Conservation (phyloP, 176 grass and related monocot species). For the Triticum turgidum region DNA sequence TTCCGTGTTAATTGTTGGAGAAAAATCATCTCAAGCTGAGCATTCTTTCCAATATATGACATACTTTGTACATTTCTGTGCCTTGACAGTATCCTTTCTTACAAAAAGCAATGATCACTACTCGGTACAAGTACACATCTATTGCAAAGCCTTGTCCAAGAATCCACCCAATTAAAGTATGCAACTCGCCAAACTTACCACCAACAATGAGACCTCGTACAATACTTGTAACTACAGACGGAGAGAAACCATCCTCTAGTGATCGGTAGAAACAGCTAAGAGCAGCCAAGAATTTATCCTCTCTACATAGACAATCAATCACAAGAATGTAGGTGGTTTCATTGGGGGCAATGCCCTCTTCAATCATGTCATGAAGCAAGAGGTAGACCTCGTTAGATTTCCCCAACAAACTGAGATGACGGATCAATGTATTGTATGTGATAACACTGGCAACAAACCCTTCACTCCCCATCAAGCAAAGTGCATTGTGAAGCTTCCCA, state of each 20-base stretch:
- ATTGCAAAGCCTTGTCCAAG: conserved; percentile 52
- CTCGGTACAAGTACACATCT: conserved; percentile 56
- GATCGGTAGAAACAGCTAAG: conserved; percentile 59
- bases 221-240: conserved; percentile 44
- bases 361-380: conserved; percentile 57
- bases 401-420: conserved; percentile 44
- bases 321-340: conserved; percentile 54
- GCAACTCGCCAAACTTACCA: conserved; percentile 54
- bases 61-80: conserved; percentile 66
- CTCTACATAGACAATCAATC: conserved; percentile 65
- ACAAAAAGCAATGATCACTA: conserved; percentile 69
- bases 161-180: conserved; percentile 53
- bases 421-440: conserved; percentile 76
- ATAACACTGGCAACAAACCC: conserved; percentile 64
- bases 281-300: conserved; percentile 54
- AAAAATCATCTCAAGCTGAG: conserved; percentile 52
- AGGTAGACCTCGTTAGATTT: conserved; percentile 42
- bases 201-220: conserved; percentile 50
- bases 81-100: conserved; percentile 63
- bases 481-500: conserved; percentile 45
- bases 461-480: conserved; percentile 42
- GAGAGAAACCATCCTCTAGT: conserved; percentile 46
- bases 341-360: conserved; percentile 53
- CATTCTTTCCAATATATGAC: conserved; percentile 69
- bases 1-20: conserved; percentile 8